Conservation (phyloP, 257 asterid genomes). For the Plectranthus barbatus region DNA sequence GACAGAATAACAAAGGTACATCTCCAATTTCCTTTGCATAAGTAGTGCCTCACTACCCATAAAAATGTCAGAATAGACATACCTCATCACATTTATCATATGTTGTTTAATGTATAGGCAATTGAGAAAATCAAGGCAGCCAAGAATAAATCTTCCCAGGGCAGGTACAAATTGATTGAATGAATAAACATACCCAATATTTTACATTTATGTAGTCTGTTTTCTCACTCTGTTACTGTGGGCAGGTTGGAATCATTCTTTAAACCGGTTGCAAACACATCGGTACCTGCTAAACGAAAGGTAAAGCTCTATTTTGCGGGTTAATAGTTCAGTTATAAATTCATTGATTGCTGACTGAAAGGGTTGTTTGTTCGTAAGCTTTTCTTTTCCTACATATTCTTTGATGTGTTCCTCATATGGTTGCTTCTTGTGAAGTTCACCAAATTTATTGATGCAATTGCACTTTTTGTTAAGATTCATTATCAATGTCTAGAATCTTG, state of each 20-base stretch:
- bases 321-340: background rate
- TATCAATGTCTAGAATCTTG: background rate
- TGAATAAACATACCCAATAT: background rate
- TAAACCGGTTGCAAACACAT: conserved; percentile 65
- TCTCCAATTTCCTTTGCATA: conserved; percentile 10
- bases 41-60: background rate
- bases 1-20: conserved; percentile 84
- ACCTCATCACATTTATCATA: background rate
- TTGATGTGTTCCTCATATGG: background rate
- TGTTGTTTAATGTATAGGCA: conserved; percentile 48
- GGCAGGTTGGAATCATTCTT: conserved; percentile 94
- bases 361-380: background rate
- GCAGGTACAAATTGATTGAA: conserved; percentile 53
- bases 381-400: background rate
- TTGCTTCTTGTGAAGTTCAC: background rate
- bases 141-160: conserved; percentile 88
- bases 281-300: conserved; percentile 78
- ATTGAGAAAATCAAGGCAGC: conserved; percentile 95
- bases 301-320: conserved; percentile 18
- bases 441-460: background rate
- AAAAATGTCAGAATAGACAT: background rate
- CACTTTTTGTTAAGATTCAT: background rate
- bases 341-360: background rate
- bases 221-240: conserved; percentile 6
- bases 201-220: conserved; percentile 5